Percentiles rank a stretch among this genome's conserved stretches.
These are phyloP conservation scores for Venturia carpophila DNA, from an alignment of 2,329 filamentous ascomycete genomes.

Conservation along the genomic window DNA sequence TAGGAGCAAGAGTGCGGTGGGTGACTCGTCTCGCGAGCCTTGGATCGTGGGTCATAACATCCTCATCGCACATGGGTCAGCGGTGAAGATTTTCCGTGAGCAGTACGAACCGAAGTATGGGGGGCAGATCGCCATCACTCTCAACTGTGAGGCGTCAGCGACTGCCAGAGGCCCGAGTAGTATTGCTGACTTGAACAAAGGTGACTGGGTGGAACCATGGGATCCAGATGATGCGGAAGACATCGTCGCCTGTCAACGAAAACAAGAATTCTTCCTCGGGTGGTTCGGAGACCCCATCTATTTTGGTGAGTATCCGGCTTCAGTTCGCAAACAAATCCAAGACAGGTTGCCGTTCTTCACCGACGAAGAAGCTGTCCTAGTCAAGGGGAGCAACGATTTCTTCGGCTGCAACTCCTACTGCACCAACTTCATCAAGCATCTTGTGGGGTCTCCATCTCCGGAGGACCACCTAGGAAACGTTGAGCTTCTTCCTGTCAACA, in stretches of 20 bases:
- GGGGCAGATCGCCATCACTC: slow-evolving; percentile 77
- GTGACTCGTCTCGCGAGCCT: slow-evolving; percentile 68
- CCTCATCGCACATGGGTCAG: slow-evolving; percentile 69
- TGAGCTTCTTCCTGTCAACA: slow-evolving; percentile 62
- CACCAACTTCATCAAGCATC: slow-evolving; percentile 76
- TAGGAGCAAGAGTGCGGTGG: slow-evolving; percentile 59
- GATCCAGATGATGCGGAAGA: slow-evolving; percentile 68
- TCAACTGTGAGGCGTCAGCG: slow-evolving; percentile 55
- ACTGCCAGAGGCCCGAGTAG: neutral
- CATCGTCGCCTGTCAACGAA: slow-evolving; percentile 67
- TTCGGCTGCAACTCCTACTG: slow-evolving; percentile 96
- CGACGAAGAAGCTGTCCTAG: slow-evolving; percentile 61
- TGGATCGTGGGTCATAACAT: slow-evolving; percentile 79
- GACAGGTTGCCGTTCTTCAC: slow-evolving; percentile 69
- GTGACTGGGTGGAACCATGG: slow-evolving; percentile 76
- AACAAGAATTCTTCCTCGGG: slow-evolving; percentile 78
- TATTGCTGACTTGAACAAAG: slow-evolving; percentile 29
- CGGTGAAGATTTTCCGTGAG: slow-evolving; percentile 73
- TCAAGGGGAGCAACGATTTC: slow-evolving; percentile 83
- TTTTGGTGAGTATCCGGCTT: slow-evolving; percentile 73
- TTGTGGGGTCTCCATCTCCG: slow-evolving; percentile 49
- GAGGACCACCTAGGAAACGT: slow-evolving; percentile 68
- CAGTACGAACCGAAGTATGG: slow-evolving; percentile 67
- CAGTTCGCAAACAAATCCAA: slow-evolving; percentile 75
- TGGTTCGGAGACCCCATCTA: slow-evolving; percentile 90